These are phyloP conservation scores for Achaetomiella virescens DNA, from an alignment of 495 filamentous ascomycete genomes.

Conservation along the genomic window DNA sequence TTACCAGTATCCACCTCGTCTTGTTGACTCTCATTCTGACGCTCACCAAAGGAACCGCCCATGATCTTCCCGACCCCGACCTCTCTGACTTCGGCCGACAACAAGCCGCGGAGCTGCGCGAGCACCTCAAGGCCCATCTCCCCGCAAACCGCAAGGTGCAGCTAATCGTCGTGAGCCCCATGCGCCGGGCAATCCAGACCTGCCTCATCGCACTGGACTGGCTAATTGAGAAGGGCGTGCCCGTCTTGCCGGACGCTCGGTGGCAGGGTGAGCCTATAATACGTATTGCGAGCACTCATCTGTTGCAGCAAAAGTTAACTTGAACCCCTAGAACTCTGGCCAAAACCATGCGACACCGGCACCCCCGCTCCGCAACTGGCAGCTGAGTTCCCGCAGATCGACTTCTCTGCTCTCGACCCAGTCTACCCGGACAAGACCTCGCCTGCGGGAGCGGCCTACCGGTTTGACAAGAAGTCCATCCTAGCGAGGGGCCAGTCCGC, in stretches of 20 bases:
- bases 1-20: constrained; percentile 7
- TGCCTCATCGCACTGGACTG: constrained; percentile 42
- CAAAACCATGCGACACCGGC: constrained; percentile 52
- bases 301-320: too few relatives aligned
- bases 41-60: not conserved
- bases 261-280: constrained; percentile 32
- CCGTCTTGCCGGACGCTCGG: constrained; percentile 43
- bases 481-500: constrained; percentile 39
- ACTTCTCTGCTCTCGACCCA: constrained; percentile 46
- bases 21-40: constrained; percentile 17
- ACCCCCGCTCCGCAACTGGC: constrained; percentile 32
- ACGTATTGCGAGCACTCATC: too few relatives aligned
- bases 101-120: constrained; percentile 43
- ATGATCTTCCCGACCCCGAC: constrained; percentile 34
- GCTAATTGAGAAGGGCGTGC: constrained; percentile 42
- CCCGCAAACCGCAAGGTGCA: constrained; percentile 40
- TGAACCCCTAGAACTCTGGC: constrained; percentile 49
- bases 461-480: constrained; percentile 38
- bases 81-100: constrained; percentile 44
- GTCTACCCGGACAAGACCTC: constrained; percentile 50
- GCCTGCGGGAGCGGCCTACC: constrained; percentile 33
- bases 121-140: constrained; percentile 33
- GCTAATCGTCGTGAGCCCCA: constrained; percentile 49
- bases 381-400: constrained; percentile 42
- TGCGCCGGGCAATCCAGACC: constrained; percentile 52